Percentiles rank a stretch among this genome's conserved stretches.
phyloP scores from a whole-genome alignment of 768 basidiomycete genomes.

The Tulasnella sp. region DNA sequence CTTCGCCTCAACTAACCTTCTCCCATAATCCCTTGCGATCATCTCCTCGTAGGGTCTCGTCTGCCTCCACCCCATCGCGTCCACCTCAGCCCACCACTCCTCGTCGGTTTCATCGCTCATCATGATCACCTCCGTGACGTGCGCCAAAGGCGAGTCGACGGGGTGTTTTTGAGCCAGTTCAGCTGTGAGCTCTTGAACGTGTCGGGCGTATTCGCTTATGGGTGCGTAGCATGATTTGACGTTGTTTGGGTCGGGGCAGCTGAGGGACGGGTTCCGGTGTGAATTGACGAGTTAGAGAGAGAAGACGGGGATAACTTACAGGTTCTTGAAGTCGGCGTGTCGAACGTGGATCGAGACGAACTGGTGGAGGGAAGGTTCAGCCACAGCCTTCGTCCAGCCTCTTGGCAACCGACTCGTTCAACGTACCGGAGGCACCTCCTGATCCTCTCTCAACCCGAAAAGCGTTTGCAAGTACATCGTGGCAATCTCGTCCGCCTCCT shows the following conservation, averaged over 20 bases:
- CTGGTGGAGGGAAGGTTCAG: background rate
- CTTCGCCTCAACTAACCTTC: background rate
- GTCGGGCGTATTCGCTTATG: background rate
- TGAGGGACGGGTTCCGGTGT: too few species aligned
- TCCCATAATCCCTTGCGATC: background rate
- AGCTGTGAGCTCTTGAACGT: constrained; percentile 9
- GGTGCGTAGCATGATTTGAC: background rate
- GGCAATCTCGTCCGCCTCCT: constrained; percentile 27
- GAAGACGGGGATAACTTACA: background rate
- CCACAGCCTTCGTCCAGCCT: background rate
- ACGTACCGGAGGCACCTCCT: constrained; percentile 26
- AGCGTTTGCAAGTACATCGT: constrained; percentile 17
- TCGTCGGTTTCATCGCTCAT: constrained; percentile 24
- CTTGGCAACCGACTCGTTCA: too few species aligned
- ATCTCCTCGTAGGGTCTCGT: background rate
- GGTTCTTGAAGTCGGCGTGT: constrained; percentile 17
- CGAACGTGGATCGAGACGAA: constrained; percentile 28
- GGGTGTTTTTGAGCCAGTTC: background rate
- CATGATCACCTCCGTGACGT: constrained; percentile 11
- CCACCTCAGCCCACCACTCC: constrained; percentile 19
- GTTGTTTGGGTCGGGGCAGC: background rate
- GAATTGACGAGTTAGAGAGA: too few species aligned
- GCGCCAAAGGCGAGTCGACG: background rate
- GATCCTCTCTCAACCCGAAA: constrained; percentile 10
- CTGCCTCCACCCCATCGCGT: constrained; percentile 7